A percentile compares a stretch with the other conserved stretches of the same genome.
Conservation (phyloP, 2,329 filamentous ascomycete species). For the Metarhizium guizhouense region DNA sequence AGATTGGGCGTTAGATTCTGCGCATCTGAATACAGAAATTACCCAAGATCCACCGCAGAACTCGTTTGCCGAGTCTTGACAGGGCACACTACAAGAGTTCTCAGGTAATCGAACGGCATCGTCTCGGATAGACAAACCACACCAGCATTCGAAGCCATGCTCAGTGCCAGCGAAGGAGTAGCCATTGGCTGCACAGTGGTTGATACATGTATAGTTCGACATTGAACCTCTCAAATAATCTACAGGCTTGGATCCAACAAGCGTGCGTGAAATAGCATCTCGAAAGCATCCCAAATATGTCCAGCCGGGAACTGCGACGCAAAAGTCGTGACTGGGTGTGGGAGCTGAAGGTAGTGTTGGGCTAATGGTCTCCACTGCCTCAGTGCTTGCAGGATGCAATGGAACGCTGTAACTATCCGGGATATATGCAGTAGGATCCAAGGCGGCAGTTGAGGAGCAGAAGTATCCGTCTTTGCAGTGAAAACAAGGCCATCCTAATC, state of each 20-base stretch:
- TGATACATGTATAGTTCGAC: conserved; percentile 39
- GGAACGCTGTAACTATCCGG: neutral
- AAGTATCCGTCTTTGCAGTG: conserved; percentile 21
- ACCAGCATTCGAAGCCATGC: conserved; percentile 43
- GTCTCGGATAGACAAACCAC: conserved; percentile 22
- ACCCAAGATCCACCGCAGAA: conserved; percentile 19
- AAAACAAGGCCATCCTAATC: conserved; percentile 22
- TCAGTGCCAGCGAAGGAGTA: conserved; percentile 40
- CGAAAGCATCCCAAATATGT: conserved; percentile 22
- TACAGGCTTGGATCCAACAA: conserved; percentile 14
- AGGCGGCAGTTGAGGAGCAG: conserved; percentile 9
- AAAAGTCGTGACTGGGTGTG: neutral
- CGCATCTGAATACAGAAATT: conserved; percentile 12
- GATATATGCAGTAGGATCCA: neutral
- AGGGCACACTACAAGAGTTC: conserved; percentile 14
- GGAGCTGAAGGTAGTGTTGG: neutral
- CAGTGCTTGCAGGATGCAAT: neutral
- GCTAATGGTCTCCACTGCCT: neutral
- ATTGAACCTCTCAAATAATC: conserved; percentile 26
- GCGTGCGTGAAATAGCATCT: conserved; percentile 15
- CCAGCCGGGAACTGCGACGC: conserved; percentile 13
- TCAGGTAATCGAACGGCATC: conserved; percentile 16
- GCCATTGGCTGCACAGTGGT: conserved; percentile 32
- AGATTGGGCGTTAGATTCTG: neutral
- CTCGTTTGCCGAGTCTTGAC: conserved; percentile 9